Evolutionary conservation across 768 basidiomycete species (phyloP).

Genomic region (Podaxis sp.): DNA sequence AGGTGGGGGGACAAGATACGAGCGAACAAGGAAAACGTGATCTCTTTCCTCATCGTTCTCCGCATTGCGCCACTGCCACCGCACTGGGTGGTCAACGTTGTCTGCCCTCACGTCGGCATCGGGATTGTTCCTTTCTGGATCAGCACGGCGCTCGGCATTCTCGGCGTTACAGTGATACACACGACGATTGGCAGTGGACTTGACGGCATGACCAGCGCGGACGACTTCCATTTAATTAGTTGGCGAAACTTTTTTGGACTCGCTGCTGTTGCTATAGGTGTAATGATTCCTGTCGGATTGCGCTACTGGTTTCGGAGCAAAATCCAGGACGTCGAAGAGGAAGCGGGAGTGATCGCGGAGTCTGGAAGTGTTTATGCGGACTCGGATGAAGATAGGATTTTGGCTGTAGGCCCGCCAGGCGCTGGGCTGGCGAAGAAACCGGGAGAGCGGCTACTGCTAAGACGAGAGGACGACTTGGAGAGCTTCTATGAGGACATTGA

Average conservation of each 20-base stretch:
- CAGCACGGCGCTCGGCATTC: constrained; percentile 86
- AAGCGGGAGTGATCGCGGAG: constrained; percentile 24
- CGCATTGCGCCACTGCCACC: constrained; percentile 94
- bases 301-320: constrained; percentile 79
- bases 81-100: constrained; percentile 94
- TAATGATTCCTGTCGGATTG: constrained; percentile 90
- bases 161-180: constrained; percentile 91
- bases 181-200: constrained; percentile 92
- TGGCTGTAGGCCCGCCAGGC: constrained; percentile 57
- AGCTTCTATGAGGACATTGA: constrained; percentile 34
- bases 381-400: constrained; percentile 42
- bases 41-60: constrained; percentile 92
- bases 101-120: constrained; percentile 92
- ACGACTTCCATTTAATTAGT: constrained; percentile 92
- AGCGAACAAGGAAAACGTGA: constrained; percentile 78
- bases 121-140: constrained; percentile 84
- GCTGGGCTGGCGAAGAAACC: constrained; percentile 40
- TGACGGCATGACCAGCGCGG: constrained; percentile 92
- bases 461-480: constrained; percentile 32
- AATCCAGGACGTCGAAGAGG: constrained; percentile 42
- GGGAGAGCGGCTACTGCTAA: constrained; percentile 27
- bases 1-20: constrained; percentile 79
- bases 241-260: constrained; percentile 88
- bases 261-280: constrained; percentile 83
- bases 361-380: constrained; percentile 29